Conservation (phyloP, 2,329 filamentous ascomycete genomes). For the Pseudogymnoascus sp. region DNA sequence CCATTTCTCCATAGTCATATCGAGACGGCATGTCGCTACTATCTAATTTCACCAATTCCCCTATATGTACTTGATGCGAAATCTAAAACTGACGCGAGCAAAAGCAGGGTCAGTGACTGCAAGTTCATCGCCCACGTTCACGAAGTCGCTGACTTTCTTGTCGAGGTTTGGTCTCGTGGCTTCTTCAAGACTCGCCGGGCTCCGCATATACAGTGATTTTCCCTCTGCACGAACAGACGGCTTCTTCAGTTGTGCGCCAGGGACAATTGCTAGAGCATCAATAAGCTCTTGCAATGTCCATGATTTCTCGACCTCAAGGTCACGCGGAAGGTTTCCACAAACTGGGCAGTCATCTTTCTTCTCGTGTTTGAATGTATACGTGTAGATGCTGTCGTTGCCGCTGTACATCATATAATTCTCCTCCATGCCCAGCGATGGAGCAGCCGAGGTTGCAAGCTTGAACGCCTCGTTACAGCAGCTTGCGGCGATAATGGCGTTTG, state of each 20-base stretch:
- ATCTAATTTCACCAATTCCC: not conserved
- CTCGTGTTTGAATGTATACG: conserved; percentile 92
- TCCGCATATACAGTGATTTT: conserved; percentile 86
- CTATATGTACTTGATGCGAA: conserved; percentile 22
- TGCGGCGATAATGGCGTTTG: conserved; percentile 92
- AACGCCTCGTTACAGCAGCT: conserved; percentile 95
- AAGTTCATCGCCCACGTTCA: conserved; percentile 77
- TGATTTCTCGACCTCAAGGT: conserved; percentile 61
- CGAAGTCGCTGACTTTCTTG: conserved; percentile 68
- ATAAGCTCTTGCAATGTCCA: conserved; percentile 76
- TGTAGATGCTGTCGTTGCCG: conserved; percentile 91
- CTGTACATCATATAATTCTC: conserved; percentile 99
- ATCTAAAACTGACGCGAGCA: conserved; percentile 35
- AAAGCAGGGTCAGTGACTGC: conserved; percentile 92
- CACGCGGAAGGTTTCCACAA: conserved; percentile 75
- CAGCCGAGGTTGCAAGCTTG: conserved; percentile 79
- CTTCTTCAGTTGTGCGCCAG: conserved; percentile 89
- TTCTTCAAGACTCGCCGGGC: conserved; percentile 71
- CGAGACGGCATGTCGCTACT: not conserved
- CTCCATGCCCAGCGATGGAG: conserved; percentile 68
- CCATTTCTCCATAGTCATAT: not conserved
- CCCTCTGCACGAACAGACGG: conserved; percentile 72
- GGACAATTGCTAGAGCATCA: conserved; percentile 70
- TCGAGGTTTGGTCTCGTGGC: conserved; percentile 75
- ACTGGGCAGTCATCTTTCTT: conserved; percentile 93